Base-by-base conservation (phyloP, 495 filamentous ascomycete species). In the Aspergillus sclerotiicarbonarius region DNA sequence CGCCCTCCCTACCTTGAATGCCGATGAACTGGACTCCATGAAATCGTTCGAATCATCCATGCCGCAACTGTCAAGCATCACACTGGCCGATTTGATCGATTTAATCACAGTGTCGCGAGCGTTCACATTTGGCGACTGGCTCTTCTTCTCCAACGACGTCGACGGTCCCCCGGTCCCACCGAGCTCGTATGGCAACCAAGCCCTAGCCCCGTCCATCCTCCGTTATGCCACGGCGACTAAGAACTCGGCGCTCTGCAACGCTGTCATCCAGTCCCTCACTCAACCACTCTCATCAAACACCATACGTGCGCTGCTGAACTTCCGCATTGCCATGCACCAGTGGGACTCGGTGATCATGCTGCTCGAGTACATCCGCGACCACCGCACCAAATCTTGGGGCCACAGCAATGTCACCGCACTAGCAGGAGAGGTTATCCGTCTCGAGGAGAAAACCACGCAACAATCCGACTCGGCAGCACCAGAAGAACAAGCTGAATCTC, bases 81-180 rank as follows among this genome's bases (percentile, higher is more conserved):
- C 80, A 0, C 63, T 87, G 48, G 82, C 74, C 3, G 62, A 72
- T 13, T 59, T 87, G 25, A 69, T 88, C 33, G 80, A 86, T 56
- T 62, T 87, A 13, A 67, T 75, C n/a, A 80, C 78, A 0, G 66
- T 72, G 6, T 65, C 74, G 16, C 73, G 74, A 54, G 65, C 75
- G 0, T 80, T 68, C 59, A 67, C 76, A 7, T 74, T 87, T 45
- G 85, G 81, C 15, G 68, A 76, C 16, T 85, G 79, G 79, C 68
- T 88, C 8, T 66, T 88, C 0, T 77, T 77, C 58, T 78, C 77
- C 9, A 57, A 77, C 31, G 83, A 83, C 50, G 54, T 83, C 3
- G 84, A 87, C 63, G 84, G 83, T 6, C 82, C 82, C 25, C 25
- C 80, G 0, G 81, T 88, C n/a, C 67, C 75, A 43, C 54, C 58